These are phyloP conservation scores for Leishmania braziliensis DNA, from an alignment of 208 protist species.

Conservation along the genomic window DNA sequence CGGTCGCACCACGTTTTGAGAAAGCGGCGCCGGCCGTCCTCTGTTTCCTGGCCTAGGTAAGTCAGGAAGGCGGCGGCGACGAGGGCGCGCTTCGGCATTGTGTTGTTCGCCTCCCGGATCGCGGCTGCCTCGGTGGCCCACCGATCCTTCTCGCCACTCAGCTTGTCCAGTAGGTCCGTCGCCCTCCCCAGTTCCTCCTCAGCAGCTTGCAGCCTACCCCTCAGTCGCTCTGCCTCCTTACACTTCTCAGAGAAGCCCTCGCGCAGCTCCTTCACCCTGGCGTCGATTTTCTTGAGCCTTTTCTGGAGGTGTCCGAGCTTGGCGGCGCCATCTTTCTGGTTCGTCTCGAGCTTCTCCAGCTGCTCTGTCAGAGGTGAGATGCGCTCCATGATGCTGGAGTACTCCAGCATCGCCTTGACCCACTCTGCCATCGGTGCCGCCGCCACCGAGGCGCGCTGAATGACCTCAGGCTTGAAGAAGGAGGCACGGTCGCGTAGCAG, in stretches of 20 bases:
- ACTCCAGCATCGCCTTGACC: constrained; percentile 97
- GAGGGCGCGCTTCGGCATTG: constrained; percentile 87
- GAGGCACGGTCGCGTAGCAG: constrained; percentile 84
- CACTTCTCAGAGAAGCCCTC: constrained; percentile 91
- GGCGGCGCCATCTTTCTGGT: constrained; percentile 77
- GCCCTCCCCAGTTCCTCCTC: constrained; percentile 91
- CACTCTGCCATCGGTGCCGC: constrained; percentile 97
- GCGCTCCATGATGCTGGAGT: constrained; percentile 94
- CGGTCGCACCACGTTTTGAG: constrained; percentile 83
- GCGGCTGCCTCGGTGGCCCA: constrained; percentile 88
- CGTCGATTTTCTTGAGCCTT: constrained; percentile 90
- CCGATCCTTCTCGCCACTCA: constrained; percentile 94
- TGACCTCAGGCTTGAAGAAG: constrained; percentile 94
- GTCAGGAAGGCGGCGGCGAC: constrained; percentile 92
- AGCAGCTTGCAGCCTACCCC: constrained; percentile 85
- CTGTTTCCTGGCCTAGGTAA: constrained; percentile 88
- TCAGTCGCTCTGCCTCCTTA: constrained; percentile 93
- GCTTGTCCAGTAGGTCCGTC: constrained; percentile 94
- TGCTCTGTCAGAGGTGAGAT: constrained; percentile 88
- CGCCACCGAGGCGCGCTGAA: constrained; percentile 91
- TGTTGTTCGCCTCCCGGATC: constrained; percentile 66
- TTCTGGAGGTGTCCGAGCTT: constrained; percentile 78
- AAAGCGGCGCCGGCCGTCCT: constrained; percentile 78
- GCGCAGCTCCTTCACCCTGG: constrained; percentile 75
- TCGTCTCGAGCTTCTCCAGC: constrained; percentile 80